A percentile compares a stretch with the other conserved stretches of the same genome.
Conservation (phyloP, 1,284 basidiomycete species). For the Tilletiopsis washingtonensis region DNA sequence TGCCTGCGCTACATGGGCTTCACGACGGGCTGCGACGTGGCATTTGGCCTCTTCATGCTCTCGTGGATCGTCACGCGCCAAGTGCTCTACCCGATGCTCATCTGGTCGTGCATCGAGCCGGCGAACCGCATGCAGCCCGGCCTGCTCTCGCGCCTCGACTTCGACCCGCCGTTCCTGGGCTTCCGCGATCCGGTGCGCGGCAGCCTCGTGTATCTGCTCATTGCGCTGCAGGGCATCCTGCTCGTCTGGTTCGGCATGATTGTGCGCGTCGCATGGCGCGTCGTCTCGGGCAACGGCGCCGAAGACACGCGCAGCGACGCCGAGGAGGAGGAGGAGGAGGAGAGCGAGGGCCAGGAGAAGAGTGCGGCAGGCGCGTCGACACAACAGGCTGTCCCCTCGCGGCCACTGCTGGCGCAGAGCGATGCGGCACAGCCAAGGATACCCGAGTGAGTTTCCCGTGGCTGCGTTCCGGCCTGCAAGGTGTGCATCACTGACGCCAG, state of each 20-base stretch:
- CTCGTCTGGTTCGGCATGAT: conserved; percentile 80
- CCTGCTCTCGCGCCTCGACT: background rate
- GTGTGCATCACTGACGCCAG: no score
- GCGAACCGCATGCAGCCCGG: background rate
- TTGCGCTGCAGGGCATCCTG: conserved; percentile 58
- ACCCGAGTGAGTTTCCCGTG: no score
- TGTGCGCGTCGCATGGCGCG: conserved; percentile 68
- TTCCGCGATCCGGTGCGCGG: background rate
- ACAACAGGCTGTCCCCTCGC: no score
- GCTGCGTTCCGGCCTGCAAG: no score
- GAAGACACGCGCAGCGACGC: conserved; percentile 56
- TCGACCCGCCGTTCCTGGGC: background rate
- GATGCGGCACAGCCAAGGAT: no score
- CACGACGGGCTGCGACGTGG: conserved; percentile 62
- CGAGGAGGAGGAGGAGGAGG: conserved; percentile 4
- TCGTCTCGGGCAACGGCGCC: conserved; percentile 67
- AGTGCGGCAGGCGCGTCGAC: no score
- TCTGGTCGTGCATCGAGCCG: conserved; percentile 22
- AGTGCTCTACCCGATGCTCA: conserved; percentile 28
- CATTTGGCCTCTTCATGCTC: conserved; percentile 62
- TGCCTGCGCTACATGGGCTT: conserved; percentile 78
- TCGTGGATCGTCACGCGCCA: conserved; percentile 40
- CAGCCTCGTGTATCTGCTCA: conserved; percentile 20
- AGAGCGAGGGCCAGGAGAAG: no score
- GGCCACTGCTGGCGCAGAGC: no score